These are phyloP conservation scores for Exophiala aquamarina DNA, from an alignment of 2,329 filamentous ascomycete species.

Conservation along the genomic window DNA sequence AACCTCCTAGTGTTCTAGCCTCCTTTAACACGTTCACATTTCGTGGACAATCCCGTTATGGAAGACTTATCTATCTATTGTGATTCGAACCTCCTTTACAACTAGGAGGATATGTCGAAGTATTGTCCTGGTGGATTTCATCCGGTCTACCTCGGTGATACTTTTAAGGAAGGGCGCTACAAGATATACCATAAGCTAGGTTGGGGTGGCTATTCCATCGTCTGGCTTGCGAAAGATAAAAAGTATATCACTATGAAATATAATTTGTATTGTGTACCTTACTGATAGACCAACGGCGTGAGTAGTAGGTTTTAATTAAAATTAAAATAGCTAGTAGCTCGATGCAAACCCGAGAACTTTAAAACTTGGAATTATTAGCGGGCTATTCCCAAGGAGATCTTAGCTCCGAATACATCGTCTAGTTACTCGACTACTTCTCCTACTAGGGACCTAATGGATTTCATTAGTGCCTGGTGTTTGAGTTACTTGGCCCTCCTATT, in stretches of 20 bases:
- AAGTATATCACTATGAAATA: not conserved
- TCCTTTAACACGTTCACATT: no score
- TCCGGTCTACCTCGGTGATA: constrained; percentile 34
- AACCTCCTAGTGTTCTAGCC: no score
- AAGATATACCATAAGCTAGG: constrained; percentile 40
- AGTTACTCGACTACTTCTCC: constrained; percentile 12
- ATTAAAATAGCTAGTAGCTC: constrained; percentile 7
- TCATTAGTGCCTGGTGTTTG: constrained; percentile 25
- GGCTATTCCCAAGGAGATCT: constrained; percentile 1
- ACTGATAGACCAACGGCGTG: constrained; percentile 6
- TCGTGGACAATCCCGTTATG: no score
- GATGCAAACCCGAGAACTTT: constrained; percentile 7
- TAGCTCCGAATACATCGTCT: constrained; percentile 12
- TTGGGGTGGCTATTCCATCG: constrained; percentile 37
- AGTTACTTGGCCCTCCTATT: constrained; percentile 25
- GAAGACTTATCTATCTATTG: no score
- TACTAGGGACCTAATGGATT: constrained; percentile 11
- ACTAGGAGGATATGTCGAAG: constrained; percentile 9
- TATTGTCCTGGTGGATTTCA: constrained; percentile 32
- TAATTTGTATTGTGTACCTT: not conserved
- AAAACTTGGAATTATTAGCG: constrained; percentile 1
- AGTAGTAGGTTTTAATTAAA: constrained; percentile 14
- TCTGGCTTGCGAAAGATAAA: constrained; percentile 32
- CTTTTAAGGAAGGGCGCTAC: constrained; percentile 33
- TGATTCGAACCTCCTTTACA: no score